Evolutionary conservation across 805 yeast species (phyloP).

Genomic region (Starmerella stigmatis): DNA sequence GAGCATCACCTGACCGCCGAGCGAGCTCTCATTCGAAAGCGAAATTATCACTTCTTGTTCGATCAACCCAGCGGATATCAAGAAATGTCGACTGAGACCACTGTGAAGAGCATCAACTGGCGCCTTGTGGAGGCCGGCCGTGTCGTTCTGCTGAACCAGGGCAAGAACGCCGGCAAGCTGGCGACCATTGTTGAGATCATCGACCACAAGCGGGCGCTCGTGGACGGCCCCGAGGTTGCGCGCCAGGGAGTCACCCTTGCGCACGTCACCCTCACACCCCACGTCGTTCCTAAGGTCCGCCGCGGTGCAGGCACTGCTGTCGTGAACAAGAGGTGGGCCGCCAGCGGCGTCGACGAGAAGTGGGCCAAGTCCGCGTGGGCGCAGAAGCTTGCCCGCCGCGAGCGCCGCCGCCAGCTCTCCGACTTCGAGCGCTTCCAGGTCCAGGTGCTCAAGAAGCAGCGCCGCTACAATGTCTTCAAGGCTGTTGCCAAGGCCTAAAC

Average conservation of each 20-base stretch:
- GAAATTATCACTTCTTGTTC: constrained; percentile 7
- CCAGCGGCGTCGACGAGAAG: constrained; percentile 76
- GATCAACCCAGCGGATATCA: constrained; percentile 20
- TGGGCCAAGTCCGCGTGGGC: constrained; percentile 97
- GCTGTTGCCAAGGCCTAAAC: constrained; percentile 84
- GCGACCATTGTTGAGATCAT: constrained; percentile 97
- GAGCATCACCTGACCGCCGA: constrained; percentile 7
- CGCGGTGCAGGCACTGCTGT: constrained; percentile 86
- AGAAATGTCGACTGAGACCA: constrained; percentile 54
- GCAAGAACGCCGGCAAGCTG: constrained; percentile 62
- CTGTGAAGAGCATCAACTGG: constrained; percentile 97
- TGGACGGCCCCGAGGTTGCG: constrained; percentile 93
- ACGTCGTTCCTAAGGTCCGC: constrained; percentile 74
- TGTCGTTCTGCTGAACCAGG: constrained; percentile 84
- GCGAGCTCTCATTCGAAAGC: constrained; percentile 1
- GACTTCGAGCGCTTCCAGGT: constrained; percentile 99
- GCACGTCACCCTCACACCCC: constrained; percentile 85
- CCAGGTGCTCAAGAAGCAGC: constrained; percentile 92
- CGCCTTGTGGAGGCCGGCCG: constrained; percentile 99
- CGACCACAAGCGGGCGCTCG: constrained; percentile 96
- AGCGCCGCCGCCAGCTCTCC: constrained; percentile 82
- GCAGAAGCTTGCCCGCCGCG: constrained; percentile 91
- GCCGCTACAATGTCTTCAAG: constrained; percentile 87
- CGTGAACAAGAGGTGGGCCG: constrained; percentile 86
- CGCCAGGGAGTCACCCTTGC: constrained; percentile 87